Percentiles rank a stretch among this genome's conserved stretches.
Conservation (phyloP, 169 alveolate species). For the Perkinsus marinus region DNA sequence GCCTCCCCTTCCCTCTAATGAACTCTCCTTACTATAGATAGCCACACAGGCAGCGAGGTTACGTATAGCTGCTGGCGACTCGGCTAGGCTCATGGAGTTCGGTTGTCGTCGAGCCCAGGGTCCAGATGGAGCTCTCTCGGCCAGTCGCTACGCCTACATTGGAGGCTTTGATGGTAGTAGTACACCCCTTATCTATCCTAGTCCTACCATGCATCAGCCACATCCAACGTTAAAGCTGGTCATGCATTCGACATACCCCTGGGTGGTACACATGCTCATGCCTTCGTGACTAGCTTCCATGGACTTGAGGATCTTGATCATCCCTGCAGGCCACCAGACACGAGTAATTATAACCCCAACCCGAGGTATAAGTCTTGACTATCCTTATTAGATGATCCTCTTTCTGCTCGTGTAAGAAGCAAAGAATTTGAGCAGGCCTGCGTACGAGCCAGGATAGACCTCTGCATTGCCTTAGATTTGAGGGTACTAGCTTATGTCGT, state of each 20-base stretch:
- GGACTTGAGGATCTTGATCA: neutral
- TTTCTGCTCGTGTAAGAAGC: neutral
- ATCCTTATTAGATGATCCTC: neutral
- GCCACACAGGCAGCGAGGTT: neutral
- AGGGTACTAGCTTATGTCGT: neutral
- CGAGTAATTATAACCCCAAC: neutral
- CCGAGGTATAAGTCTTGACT: too few relatives aligned
- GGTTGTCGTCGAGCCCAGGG: slow-evolving; percentile 32
- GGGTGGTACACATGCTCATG: slow-evolving; percentile 67
- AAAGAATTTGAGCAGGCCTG: neutral
- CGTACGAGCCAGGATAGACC: neutral
- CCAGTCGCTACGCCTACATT: slow-evolving; percentile 52
- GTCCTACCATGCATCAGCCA: neutral
- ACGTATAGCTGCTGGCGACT: neutral
- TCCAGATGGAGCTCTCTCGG: slow-evolving; percentile 78
- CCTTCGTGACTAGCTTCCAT: slow-evolving; percentile 44
- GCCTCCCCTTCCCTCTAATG: neutral
- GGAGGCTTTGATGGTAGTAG: slow-evolving; percentile 70
- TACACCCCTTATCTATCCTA: too few relatives aligned
- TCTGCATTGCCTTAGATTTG: neutral
- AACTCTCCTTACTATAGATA: neutral
- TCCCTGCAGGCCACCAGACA: neutral
- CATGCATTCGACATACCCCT: slow-evolving; percentile 27
- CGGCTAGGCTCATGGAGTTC: neutral
- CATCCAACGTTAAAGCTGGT: slow-evolving; percentile 48